These are phyloP conservation scores for Dactylellina drechsleri DNA, from an alignment of 2,329 filamentous ascomycete species.

Conservation along the genomic window DNA sequence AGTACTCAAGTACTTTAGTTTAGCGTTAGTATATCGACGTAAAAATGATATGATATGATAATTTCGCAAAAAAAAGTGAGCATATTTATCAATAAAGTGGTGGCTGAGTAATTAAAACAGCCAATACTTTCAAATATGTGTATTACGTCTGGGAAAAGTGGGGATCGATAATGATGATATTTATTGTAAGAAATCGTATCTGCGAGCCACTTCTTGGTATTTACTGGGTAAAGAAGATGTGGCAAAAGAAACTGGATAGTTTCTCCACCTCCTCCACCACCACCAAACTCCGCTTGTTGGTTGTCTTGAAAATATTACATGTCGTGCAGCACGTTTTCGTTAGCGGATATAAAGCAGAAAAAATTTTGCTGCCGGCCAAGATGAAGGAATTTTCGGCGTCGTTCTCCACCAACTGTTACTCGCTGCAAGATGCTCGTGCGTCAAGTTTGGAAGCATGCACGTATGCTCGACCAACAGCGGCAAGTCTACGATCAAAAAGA, in stretches of 20 bases:
- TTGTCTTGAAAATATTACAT: background rate
- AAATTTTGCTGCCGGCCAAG: slow-evolving; percentile 7
- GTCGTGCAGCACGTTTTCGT: background rate
- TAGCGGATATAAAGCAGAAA: background rate
- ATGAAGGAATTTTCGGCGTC: slow-evolving; percentile 28
- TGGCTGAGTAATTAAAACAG: no score
- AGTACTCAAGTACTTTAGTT: background rate
- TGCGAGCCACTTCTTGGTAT: slow-evolving; percentile 29
- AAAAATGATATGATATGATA: slow-evolving; percentile 3
- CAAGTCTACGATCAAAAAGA: background rate
- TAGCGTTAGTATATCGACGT: slow-evolving; percentile 5
- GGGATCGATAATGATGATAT: slow-evolving; percentile 16
- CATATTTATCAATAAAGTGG: no score
- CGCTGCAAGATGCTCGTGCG: slow-evolving; percentile 45
- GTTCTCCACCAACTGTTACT: slow-evolving; percentile 31
- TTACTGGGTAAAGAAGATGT: slow-evolving; percentile 45
- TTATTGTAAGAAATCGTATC: no score
- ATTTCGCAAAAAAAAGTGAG: no score
- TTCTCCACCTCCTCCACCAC: slow-evolving; percentile 12
- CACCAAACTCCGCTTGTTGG: slow-evolving; percentile 7
- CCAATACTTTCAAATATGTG: slow-evolving; percentile 13
- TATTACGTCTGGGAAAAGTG: background rate
- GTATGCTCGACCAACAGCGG: no score
- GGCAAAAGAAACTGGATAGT: slow-evolving; percentile 31
- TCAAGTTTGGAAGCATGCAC: background rate